A percentile compares a stretch with the other conserved stretches of the same genome.
Conservation (phyloP, 305 asterid genomes). For the Plantago lanceolata region DNA sequence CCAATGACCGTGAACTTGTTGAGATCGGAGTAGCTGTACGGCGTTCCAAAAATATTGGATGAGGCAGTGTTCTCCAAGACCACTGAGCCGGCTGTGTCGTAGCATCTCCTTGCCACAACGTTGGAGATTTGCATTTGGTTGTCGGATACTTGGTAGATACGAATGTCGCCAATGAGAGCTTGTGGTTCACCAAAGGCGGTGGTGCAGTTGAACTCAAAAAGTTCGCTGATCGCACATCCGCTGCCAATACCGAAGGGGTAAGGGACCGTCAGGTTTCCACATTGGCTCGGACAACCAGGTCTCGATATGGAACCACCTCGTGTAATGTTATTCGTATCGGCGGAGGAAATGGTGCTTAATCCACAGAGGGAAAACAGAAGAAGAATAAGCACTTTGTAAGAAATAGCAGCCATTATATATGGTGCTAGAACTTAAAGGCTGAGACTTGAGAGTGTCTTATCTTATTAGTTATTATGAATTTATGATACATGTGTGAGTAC, state of each 20-base stretch:
- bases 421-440: too few species aligned
- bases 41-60: neutral
- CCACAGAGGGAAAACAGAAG: too few species aligned
- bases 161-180: slow-evolving; percentile 20
- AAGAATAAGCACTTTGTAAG: too few species aligned
- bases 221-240: slow-evolving; percentile 24
- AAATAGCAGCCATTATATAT: too few species aligned
- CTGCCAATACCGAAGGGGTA: slow-evolving; percentile 47
- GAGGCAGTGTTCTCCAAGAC: neutral
- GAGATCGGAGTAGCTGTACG: slow-evolving; percentile 1
- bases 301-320: slow-evolving; percentile 24
- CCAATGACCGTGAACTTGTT: slow-evolving; percentile 12
- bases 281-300: slow-evolving; percentile 30
- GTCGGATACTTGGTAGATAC: slow-evolving; percentile 31
- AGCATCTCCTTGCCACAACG: slow-evolving; percentile 33
- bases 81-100: slow-evolving; percentile 7
- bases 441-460: too few species aligned
- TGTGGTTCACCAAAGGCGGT: slow-evolving; percentile 25
- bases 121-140: slow-evolving; percentile 33
- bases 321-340: slow-evolving; percentile 27
- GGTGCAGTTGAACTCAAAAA: slow-evolving; percentile 39
- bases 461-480: too few species aligned
- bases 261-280: slow-evolving; percentile 46
- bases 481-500: too few species aligned
- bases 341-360: neutral